Percentiles rank a stretch among this genome's conserved stretches.
phyloP scores from a whole-genome alignment of 2,329 filamentous ascomycete genomes.

The Diaporthe caulivora region DNA sequence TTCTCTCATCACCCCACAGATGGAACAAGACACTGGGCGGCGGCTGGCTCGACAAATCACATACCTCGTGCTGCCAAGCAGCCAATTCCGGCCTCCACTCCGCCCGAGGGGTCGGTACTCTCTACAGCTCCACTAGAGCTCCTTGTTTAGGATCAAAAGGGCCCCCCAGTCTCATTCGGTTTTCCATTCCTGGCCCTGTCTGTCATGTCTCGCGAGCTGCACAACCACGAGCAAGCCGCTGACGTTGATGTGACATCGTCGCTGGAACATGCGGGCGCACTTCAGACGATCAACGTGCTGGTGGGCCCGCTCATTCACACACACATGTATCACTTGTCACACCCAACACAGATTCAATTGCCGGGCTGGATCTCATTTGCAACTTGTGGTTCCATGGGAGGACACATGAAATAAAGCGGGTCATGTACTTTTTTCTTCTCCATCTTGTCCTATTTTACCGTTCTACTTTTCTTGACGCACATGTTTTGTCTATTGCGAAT shows the following conservation, averaged over 20 bases:
- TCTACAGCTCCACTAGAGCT: slow-evolving; percentile 4
- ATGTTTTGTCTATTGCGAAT: slow-evolving; percentile 21
- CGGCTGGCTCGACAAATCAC: slow-evolving; percentile 8
- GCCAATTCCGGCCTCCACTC: slow-evolving; percentile 12
- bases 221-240: not conserved
- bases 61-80: not conserved
- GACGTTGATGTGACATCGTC: slow-evolving; percentile 10
- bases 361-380: slow-evolving; percentile 25
- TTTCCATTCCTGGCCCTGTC: not conserved
- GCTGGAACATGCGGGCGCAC: not conserved
- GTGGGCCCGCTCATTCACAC: not conserved
- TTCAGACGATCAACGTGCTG: not conserved
- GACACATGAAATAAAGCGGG: slow-evolving; percentile 3
- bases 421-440: not conserved
- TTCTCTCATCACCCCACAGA: not conserved
- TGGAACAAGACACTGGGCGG: not conserved
- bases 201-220: not conserved
- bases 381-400: not conserved
- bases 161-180: slow-evolving; percentile 4
- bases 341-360: not conserved
- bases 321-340: not conserved
- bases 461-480: not conserved
- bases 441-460: not conserved
- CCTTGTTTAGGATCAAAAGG: not conserved
- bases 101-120: slow-evolving; percentile 2